phyloP scores from a whole-genome alignment of 2,329 filamentous ascomycete genomes.

The Stagonosporopsis rhizophila region DNA sequence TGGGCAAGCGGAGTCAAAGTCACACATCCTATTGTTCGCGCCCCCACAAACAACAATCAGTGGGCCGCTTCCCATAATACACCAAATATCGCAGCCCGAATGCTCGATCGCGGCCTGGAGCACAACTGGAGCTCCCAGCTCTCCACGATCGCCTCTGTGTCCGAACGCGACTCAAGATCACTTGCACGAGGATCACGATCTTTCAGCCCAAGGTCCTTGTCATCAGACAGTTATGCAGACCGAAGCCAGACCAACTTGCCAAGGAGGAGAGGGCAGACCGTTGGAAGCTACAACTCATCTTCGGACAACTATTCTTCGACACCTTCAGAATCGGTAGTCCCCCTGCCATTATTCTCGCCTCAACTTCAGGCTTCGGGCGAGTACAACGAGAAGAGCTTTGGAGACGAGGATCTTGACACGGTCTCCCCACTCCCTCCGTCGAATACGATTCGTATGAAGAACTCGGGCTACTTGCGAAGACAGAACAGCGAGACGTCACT shows the following conservation, averaged over 20 bases:
- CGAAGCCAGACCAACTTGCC: constrained; percentile 29
- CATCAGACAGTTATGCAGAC: constrained; percentile 41
- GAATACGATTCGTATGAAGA: constrained; percentile 47
- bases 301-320: constrained; percentile 42
- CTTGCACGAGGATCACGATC: constrained; percentile 42
- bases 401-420: constrained; percentile 49
- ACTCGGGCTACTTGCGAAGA: constrained; percentile 47
- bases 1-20: constrained; percentile 45
- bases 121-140: constrained; percentile 52
- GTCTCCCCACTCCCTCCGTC: constrained; percentile 49
- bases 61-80: constrained; percentile 45
- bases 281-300: constrained; percentile 44
- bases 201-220: constrained; percentile 41
- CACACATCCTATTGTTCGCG: constrained; percentile 47
- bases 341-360: constrained; percentile 46
- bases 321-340: constrained; percentile 44
- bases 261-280: constrained; percentile 41
- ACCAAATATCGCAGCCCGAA: constrained; percentile 47
- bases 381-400: constrained; percentile 39
- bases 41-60: constrained; percentile 45
- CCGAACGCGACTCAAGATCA: constrained; percentile 47
- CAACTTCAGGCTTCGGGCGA: constrained; percentile 29
- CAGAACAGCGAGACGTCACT: constrained; percentile 44
- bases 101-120: constrained; percentile 46
- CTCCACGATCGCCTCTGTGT: constrained; percentile 48